These are phyloP conservation scores for Chalara sp. DNA, from an alignment of 2,329 filamentous ascomycete species.

Conservation along the genomic window DNA sequence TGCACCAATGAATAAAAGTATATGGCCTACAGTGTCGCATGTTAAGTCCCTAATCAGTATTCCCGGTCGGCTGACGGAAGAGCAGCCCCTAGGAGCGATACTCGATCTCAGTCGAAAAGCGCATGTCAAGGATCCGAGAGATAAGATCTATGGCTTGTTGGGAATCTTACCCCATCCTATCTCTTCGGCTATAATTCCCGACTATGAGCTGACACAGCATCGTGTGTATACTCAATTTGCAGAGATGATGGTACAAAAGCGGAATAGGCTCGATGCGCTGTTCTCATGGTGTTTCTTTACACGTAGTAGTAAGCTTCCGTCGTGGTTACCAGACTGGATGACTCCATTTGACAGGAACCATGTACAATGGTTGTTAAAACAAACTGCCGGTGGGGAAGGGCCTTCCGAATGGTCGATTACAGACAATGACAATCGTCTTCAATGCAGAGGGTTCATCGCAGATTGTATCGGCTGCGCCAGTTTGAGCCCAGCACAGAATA, in stretches of 20 bases:
- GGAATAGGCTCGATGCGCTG: slow-evolving; percentile 1
- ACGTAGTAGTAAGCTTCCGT: neutral
- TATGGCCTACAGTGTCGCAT: too few species aligned
- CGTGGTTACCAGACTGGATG: slow-evolving; percentile 9
- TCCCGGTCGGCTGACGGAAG: too few species aligned
- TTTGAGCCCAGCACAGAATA: neutral
- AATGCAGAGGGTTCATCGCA: slow-evolving; percentile 1
- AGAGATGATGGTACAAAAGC: neutral
- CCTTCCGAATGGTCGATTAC: neutral
- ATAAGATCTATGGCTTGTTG: slow-evolving; percentile 20
- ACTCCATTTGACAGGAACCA: slow-evolving; percentile 3
- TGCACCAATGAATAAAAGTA: too few species aligned
- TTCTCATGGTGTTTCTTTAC: slow-evolving; percentile 5
- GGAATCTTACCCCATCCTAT: slow-evolving; percentile 5
- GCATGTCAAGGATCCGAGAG: slow-evolving; percentile 13
- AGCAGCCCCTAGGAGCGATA: neutral
- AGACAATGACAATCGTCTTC: neutral
- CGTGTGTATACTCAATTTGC: slow-evolving; percentile 3
- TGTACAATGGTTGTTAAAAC: slow-evolving; percentile 5
- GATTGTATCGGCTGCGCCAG: slow-evolving; percentile 1
- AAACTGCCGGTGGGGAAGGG: neutral
- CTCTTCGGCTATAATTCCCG: neutral
- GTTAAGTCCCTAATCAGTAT: too few species aligned
- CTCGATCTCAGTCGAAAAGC: slow-evolving; percentile 8
- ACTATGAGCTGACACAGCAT: slow-evolving; percentile 1